These are phyloP conservation scores for Phytophthora vignae DNA, from an alignment of 352 stramenopile genomes.

Conservation along the genomic window DNA sequence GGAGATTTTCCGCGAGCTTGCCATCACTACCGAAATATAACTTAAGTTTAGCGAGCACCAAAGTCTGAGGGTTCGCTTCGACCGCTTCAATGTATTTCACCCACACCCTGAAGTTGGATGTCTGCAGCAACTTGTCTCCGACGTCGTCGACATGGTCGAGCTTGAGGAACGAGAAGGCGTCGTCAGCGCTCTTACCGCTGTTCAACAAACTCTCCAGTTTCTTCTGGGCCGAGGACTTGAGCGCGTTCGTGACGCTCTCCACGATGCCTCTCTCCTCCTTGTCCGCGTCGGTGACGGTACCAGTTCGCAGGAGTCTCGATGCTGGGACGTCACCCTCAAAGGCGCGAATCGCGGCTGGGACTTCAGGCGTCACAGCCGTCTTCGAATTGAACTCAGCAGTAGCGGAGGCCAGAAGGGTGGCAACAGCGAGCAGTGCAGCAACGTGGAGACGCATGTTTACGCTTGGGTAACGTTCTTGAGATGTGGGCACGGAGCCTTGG, in stretches of 20 bases:
- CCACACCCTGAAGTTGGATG: background rate
- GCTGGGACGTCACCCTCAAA: no score
- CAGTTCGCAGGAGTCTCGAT: background rate
- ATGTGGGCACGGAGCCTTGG: background rate
- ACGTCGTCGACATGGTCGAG: background rate
- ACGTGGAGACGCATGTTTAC: background rate
- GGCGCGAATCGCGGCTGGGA: no score
- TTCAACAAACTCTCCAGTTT: background rate
- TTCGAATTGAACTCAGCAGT: background rate
- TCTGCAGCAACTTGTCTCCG: background rate
- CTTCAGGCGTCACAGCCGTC: background rate
- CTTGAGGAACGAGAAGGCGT: background rate
- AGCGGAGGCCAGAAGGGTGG: background rate
- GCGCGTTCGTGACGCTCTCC: background rate
- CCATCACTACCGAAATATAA: background rate
- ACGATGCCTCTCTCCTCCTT: background rate
- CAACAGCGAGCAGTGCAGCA: background rate
- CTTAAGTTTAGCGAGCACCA: background rate
- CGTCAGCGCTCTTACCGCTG: no score
- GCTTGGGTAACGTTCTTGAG: background rate
- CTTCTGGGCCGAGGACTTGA: background rate
- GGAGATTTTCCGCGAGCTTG: background rate
- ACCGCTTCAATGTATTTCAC: background rate
- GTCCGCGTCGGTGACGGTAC: background rate
- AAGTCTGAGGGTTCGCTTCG: background rate